Conservation (phyloP, 805 yeast species). For the Ogataea populi-albae region DNA sequence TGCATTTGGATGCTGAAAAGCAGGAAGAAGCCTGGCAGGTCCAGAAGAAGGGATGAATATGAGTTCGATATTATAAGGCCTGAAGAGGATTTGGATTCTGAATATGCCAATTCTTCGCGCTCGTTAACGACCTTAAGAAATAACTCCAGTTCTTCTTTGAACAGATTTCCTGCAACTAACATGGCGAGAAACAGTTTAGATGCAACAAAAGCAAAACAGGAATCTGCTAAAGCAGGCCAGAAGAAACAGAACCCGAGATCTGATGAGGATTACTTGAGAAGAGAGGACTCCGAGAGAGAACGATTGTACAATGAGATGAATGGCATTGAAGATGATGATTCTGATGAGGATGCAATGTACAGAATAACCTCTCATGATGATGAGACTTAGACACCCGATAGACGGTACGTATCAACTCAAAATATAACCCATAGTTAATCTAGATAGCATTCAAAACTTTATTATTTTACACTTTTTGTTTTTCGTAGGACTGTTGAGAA, state of each 20-base stretch:
- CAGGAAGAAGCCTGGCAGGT: constrained; percentile 36
- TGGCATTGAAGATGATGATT: constrained; percentile 33
- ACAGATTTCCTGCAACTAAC: constrained; percentile 13
- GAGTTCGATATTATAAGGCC: constrained; percentile 76
- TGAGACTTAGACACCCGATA: too few relatives aligned
- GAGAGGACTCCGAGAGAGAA: constrained; percentile 38
- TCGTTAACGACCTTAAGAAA: constrained; percentile 12
- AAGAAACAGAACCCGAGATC: not conserved
- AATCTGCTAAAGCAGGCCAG: constrained; percentile 1
- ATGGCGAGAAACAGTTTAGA: constrained; percentile 25
- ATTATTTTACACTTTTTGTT: too few relatives aligned
- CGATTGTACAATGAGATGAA: constrained; percentile 40
- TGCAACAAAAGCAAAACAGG: constrained; percentile 17
- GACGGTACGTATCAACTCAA: too few relatives aligned
- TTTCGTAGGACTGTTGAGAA: too few relatives aligned
- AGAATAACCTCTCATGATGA: constrained; percentile 22
- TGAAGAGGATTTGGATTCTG: constrained; percentile 24
- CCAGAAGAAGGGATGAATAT: constrained; percentile 63
- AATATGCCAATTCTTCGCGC: constrained; percentile 14
- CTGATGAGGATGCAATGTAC: constrained; percentile 23
- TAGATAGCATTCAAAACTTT: too few relatives aligned
- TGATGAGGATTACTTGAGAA: constrained; percentile 18
- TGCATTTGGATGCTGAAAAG: constrained; percentile 41
- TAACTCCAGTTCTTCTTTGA: constrained; percentile 12
- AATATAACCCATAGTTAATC: too few relatives aligned